A percentile compares a stretch with the other conserved stretches of the same genome.
Conservation (phyloP, 1,139 yeast genomes). For the Spencermartinsiella ligniputridi region DNA sequence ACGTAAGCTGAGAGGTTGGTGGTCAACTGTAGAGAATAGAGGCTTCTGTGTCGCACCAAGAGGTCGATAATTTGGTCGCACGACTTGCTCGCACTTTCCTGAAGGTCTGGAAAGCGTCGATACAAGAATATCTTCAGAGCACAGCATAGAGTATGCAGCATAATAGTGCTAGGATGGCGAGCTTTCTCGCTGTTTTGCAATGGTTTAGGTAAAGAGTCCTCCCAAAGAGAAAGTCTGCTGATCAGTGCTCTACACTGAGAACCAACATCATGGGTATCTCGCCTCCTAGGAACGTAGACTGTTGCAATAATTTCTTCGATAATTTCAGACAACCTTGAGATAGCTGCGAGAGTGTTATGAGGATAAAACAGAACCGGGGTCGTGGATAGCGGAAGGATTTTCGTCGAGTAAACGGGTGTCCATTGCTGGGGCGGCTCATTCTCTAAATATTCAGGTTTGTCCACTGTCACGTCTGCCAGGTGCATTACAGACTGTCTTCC, state of each 20-base stretch:
- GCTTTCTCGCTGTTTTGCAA: conserved; percentile 12
- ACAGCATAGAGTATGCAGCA: conserved; percentile 22
- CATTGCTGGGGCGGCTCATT: conserved; percentile 15
- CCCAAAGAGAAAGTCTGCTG: conserved; percentile 21
- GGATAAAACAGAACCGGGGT: conserved; percentile 14
- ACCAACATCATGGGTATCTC: conserved; percentile 7
- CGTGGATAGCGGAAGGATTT: conserved; percentile 10
- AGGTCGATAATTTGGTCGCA: conserved; percentile 11
- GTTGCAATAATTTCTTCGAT: conserved; percentile 14
- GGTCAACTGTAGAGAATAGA: conserved; percentile 22
- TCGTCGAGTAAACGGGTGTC: conserved; percentile 13
- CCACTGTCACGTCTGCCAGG: conserved; percentile 20
- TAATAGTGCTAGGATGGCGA: conserved; percentile 19
- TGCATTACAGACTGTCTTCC: conserved; percentile 25
- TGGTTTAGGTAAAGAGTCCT: conserved; percentile 18
- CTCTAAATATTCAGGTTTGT: conserved; percentile 10
- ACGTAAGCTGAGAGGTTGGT: conserved; percentile 23
- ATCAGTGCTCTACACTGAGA: conserved; percentile 3
- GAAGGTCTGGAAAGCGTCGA: conserved; percentile 20
- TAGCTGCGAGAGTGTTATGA: conserved; percentile 14
- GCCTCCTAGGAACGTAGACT: conserved; percentile 13
- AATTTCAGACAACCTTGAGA: conserved; percentile 15
- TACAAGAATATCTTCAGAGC: conserved; percentile 21
- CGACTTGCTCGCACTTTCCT: conserved; percentile 5
- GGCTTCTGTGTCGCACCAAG: conserved; percentile 13